Conservation (phyloP, 1,284 basidiomycete genomes). For the Mycena sp. region DNA sequence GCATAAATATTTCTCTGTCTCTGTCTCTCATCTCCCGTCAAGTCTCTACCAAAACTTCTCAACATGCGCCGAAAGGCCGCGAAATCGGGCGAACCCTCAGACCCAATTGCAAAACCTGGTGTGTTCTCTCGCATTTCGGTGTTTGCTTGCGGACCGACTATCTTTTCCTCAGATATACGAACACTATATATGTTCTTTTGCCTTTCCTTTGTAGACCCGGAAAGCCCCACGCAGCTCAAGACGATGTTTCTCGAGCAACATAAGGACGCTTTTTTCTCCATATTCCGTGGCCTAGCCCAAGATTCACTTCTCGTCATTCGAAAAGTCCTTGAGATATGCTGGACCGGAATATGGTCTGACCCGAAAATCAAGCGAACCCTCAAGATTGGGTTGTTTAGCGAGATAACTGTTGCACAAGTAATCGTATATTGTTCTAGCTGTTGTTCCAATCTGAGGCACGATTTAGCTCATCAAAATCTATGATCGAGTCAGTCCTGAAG, state of each 20-base stretch:
- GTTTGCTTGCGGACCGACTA: no score
- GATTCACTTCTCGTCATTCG: conserved; percentile 69
- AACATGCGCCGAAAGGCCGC: conserved; percentile 72
- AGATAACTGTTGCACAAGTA: conserved; percentile 70
- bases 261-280: conserved; percentile 63
- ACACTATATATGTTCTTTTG: conserved; percentile 74
- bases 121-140: conserved; percentile 34
- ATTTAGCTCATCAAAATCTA: conserved; percentile 75
- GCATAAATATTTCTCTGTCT: conserved; percentile 5
- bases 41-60: conserved; percentile 74
- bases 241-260: conserved; percentile 73
- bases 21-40: conserved; percentile 9
- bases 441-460: neutral
- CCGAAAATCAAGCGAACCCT: conserved; percentile 71
- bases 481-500: conserved; percentile 64
- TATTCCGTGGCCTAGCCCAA: conserved; percentile 74
- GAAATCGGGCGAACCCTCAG: conserved; percentile 49
- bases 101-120: conserved; percentile 67
- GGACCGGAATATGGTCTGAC: conserved; percentile 78
- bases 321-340: conserved; percentile 69
- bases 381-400: conserved; percentile 76
- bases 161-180: conserved; percentile 66
- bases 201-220: conserved; percentile 70
- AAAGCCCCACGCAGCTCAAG: conserved; percentile 62
- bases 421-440: conserved; percentile 28